Evolutionary conservation across 2,329 filamentous ascomycete species (phyloP).

Genomic region (Talaromyces marneffei): DNA sequence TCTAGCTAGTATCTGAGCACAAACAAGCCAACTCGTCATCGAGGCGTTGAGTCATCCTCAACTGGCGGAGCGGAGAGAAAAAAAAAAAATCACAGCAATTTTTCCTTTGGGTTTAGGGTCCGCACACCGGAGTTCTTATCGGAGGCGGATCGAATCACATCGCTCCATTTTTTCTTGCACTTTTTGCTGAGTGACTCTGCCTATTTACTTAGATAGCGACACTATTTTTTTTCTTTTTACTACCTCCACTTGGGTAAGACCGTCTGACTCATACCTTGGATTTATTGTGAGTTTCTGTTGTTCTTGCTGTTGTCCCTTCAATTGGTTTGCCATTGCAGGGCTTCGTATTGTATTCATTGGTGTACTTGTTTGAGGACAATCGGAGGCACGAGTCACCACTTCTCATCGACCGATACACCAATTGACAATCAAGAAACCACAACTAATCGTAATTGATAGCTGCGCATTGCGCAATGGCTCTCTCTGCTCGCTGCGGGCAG

Average conservation of each 20-base stretch:
- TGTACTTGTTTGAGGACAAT: background rate
- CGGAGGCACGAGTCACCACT: background rate
- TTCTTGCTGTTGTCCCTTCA: background rate
- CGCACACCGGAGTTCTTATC: constrained; percentile 30
- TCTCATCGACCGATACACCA: background rate
- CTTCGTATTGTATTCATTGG: too few relatives aligned
- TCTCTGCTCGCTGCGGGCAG: constrained; percentile 42
- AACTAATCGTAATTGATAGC: constrained; percentile 3
- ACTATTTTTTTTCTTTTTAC: background rate
- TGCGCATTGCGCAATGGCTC: constrained; percentile 40
- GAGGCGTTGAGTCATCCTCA: background rate
- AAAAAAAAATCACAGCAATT: constrained; percentile 12
- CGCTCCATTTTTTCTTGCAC: constrained; percentile 13
- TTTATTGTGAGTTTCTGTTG: background rate
- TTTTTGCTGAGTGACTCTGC: background rate
- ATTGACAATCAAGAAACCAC: background rate
- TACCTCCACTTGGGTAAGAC: background rate
- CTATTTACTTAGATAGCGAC: background rate
- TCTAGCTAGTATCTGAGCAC: too few relatives aligned
- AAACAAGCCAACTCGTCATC: constrained; percentile 4
- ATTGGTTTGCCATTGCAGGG: background rate
- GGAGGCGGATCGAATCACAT: constrained; percentile 14
- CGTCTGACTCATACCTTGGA: background rate
- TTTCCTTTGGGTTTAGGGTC: constrained; percentile 15
- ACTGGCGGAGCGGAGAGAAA: background rate